Evolutionary conservation across 179 eudicot genomes (phyloP).

Genomic region (Spergularia azorica): DNA sequence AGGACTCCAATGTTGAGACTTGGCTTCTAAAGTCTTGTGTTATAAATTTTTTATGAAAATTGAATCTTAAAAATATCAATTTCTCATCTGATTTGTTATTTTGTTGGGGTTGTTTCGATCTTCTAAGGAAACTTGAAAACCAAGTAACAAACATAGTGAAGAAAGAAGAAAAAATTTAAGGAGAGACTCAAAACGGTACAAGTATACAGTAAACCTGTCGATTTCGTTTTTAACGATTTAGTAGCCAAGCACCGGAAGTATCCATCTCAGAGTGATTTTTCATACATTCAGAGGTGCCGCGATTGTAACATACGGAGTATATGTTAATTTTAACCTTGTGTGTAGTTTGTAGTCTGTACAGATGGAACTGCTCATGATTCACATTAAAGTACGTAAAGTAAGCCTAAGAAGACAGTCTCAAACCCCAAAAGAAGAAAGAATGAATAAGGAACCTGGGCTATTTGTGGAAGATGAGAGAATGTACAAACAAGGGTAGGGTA

Average conservation of each 20-base stretch:
- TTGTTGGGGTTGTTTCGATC: background rate
- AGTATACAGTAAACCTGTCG: too few species aligned
- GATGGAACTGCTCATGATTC: slow-evolving; percentile 13
- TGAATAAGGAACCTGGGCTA: slow-evolving; percentile 2
- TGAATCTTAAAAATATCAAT: too few species aligned
- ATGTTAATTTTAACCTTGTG: slow-evolving; percentile 3
- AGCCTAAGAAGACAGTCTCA: background rate
- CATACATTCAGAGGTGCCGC: too few species aligned
- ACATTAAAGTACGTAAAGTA: background rate
- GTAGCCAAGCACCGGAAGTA: too few species aligned
- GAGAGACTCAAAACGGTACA: too few species aligned
- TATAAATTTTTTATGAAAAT: too few species aligned
- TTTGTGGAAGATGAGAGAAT: slow-evolving; percentile 21
- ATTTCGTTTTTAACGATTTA: too few species aligned
- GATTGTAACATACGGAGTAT: background rate
- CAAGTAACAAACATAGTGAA: background rate
- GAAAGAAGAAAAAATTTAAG: background rate
- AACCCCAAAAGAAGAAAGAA: background rate
- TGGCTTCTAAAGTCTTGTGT: too few species aligned
- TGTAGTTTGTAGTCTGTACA: slow-evolving; percentile 23
- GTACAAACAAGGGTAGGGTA: slow-evolving; percentile 16
- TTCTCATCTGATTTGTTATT: too few species aligned
- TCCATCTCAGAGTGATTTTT: too few species aligned
- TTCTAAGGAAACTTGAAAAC: background rate
- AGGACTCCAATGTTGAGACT: too few species aligned